Evolutionary conservation across 345 rosid genomes (phyloP), one percentile per base, ranked within the genome.

Genomic region (Anacardium occidentale): DNA sequence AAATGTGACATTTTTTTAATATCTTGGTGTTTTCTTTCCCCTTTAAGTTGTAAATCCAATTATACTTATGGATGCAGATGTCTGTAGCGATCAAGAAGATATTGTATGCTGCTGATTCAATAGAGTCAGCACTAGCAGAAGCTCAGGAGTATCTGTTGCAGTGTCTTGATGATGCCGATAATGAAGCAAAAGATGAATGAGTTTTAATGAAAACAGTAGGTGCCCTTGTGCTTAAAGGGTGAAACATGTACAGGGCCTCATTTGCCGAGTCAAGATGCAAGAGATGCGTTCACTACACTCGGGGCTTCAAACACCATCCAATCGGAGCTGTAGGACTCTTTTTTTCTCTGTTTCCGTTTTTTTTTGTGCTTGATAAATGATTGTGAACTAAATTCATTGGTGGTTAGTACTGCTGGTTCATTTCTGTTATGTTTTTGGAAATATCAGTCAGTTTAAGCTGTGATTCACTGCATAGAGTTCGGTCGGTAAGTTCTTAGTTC

Each of bases 61-160:
- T 67, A 11, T 68, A 20, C 20, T 50, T 18, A 52, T 53, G 12
- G 14, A 37, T 75, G 88, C 91, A 95, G 97, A 81, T 90, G 81
- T 82, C 87, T 54, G 80, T 83, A 15, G 99, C 96, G 20, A 72
- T 95, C 50, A 95, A 90, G 91, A 92, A 88, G 83, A 87, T 94
- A 82, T 54, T 94, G 56, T 94, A 94, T 55, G 94, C 98, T 59
- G 92, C 90, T 0, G 98, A 90, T 74, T 92, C 87, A 14, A 80
- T 87, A 69, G 91, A 89, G 69, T 90, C 97, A 4, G 89, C 87
- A 26, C 88, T 92, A 15, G 90, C 83, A 24, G 98, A 92, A 89
- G 97, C 97, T 47, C 92, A 88, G 80, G 93, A 86, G 74, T 88
- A 87, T 52, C 57, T 94, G 53, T 65, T 67, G 26, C 81, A 81